These are phyloP conservation scores for Pecoramyces ruminantium DNA, from an alignment of 192 early-diverging fungal genomes.

Conservation along the genomic window DNA sequence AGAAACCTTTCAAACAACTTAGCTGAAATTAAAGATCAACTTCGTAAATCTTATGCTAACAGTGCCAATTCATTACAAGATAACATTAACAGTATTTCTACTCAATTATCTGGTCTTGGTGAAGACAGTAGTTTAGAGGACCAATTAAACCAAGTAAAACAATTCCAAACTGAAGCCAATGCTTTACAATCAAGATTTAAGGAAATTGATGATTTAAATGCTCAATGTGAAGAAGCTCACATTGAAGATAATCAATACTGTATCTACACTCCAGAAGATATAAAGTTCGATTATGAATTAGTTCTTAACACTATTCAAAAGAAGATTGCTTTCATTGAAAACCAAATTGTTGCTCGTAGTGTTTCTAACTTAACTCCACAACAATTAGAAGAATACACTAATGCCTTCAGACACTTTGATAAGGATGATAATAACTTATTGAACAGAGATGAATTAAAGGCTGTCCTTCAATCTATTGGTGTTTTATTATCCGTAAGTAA, in stretches of 20 bases:
- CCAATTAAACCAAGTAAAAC: not conserved
- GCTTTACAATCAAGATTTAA: not conserved
- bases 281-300: conserved; percentile 68
- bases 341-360: conserved; percentile 83
- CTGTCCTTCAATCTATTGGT: conserved; percentile 42
- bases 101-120: conserved; percentile 42
- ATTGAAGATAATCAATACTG: conserved; percentile 68
- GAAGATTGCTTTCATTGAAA: conserved; percentile 78
- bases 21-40: conserved; percentile 56
- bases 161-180: not conserved
- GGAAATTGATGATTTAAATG: conserved; percentile 70
- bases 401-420: conserved; percentile 80
- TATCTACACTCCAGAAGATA: conserved; percentile 76
- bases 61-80: conserved; percentile 68
- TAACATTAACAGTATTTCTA: conserved; percentile 50
- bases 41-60: conserved; percentile 61
- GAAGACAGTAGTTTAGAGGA: conserved; percentile 31
- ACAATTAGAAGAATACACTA: conserved; percentile 70
- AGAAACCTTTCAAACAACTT: conserved; percentile 57
- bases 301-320: conserved; percentile 24
- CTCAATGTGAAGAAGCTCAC: conserved; percentile 60
- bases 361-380: conserved; percentile 85
- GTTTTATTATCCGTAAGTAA: not conserved
- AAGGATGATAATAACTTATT: conserved; percentile 62
- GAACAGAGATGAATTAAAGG: conserved; percentile 61